Percentiles rank a stretch among this genome's conserved stretches.
Evolutionary conservation across 2,329 filamentous ascomycete genomes (phyloP).

Genomic region (Apiospora sp.): DNA sequence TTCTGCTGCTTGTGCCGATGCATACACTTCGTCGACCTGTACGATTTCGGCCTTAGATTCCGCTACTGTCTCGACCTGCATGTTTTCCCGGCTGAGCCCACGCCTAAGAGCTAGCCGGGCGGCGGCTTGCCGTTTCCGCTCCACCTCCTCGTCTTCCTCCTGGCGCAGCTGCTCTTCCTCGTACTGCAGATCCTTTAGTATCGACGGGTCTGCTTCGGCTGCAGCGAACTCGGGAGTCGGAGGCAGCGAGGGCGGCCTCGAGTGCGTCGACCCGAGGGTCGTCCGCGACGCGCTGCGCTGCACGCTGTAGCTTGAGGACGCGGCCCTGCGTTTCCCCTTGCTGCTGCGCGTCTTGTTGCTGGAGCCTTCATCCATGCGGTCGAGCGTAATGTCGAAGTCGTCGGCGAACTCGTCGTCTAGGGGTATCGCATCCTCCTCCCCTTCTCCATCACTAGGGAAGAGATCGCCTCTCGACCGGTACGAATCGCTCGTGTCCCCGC

Average conservation of each 20-base stretch:
- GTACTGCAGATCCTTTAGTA: conserved; percentile 54
- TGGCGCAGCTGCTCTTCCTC: conserved; percentile 61
- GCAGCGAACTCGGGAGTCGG: conserved; percentile 31
- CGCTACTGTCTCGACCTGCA: conserved; percentile 45
- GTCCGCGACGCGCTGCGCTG: conserved; percentile 61
- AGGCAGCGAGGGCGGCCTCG: conserved; percentile 37
- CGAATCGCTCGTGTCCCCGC: conserved; percentile 84
- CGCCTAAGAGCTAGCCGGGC: conserved; percentile 57
- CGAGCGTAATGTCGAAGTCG: conserved; percentile 79
- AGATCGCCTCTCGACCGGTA: conserved; percentile 88
- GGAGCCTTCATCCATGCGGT: conserved; percentile 77
- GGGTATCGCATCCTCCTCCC: conserved; percentile 92
- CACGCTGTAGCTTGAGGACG: conserved; percentile 66
- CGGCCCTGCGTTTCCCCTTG: conserved; percentile 63
- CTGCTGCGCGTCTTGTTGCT: conserved; percentile 69
- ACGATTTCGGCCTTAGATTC: conserved; percentile 43
- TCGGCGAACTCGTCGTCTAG: conserved; percentile 89
- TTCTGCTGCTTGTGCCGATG: conserved; percentile 38
- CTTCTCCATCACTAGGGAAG: conserved; percentile 84
- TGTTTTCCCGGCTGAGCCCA: conserved; percentile 51
- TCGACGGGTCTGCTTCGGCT: conserved; percentile 25
- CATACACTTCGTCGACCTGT: conserved; percentile 39
- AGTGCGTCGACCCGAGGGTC: conserved; percentile 56
- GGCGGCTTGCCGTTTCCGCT: conserved; percentile 61
- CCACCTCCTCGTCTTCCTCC: conserved; percentile 62